These are phyloP conservation scores for Didymella exigua DNA, from an alignment of 2,329 filamentous ascomycete genomes.

Conservation along the genomic window DNA sequence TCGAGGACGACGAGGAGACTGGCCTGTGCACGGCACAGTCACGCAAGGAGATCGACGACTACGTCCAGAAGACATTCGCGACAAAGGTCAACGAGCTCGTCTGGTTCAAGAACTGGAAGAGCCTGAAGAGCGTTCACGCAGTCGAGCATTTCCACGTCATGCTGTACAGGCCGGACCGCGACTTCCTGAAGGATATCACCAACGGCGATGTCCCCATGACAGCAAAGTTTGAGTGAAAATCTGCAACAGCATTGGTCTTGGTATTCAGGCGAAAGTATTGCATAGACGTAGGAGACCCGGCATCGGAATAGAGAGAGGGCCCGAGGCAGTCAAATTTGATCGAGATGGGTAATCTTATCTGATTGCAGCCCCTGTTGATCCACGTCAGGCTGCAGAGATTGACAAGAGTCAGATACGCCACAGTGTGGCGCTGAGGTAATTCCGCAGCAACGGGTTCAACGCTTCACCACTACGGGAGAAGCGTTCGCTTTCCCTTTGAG, in stretches of 20 bases:
- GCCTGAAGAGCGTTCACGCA: conserved; percentile 81
- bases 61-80: conserved; percentile 71
- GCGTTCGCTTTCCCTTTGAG: not conserved
- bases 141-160: conserved; percentile 97
- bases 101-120: conserved; percentile 94
- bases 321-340: not conserved
- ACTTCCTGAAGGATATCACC: conserved; percentile 73
- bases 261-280: not conserved
- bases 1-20: conserved; percentile 70
- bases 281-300: conserved; percentile 3
- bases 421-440: not conserved
- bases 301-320: conserved; percentile 1
- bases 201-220: conserved; percentile 71
- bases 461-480: not conserved
- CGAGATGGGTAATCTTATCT: not conserved
- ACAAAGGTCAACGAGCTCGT: conserved; percentile 56
- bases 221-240: conserved; percentile 26
- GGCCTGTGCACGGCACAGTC: conserved; percentile 71
- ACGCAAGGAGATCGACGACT: conserved; percentile 70
- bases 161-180: conserved; percentile 75
- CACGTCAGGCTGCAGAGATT: not conserved
- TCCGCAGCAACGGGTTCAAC: not conserved
- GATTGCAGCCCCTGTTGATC: not conserved
- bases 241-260: not conserved
- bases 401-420: not conserved